These are phyloP conservation scores for Debaryomycetaceae sp. DNA, from an alignment of 1,139 yeast species.

Conservation along the genomic window DNA sequence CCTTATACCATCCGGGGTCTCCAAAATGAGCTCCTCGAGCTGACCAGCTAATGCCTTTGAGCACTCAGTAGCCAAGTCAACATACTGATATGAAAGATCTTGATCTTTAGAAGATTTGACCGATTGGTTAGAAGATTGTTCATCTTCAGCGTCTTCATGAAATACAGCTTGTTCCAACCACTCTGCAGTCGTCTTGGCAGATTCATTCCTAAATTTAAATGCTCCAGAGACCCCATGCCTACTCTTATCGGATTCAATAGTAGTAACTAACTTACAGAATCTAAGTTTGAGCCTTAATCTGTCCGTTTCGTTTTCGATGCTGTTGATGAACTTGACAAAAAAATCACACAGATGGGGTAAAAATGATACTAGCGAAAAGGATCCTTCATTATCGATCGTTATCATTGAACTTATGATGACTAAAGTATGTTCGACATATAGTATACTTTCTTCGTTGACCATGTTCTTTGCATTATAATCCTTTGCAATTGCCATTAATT, in stretches of 20 bases:
- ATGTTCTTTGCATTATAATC: slow-evolving; percentile 23
- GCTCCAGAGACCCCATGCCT: slow-evolving; percentile 53
- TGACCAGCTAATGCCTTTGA: slow-evolving; percentile 56
- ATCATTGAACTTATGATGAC: slow-evolving; percentile 39
- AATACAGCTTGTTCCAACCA: slow-evolving; percentile 66
- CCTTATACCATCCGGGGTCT: slow-evolving; percentile 58
- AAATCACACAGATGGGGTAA: slow-evolving; percentile 31
- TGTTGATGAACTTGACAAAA: slow-evolving; percentile 29
- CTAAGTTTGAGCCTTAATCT: slow-evolving; percentile 53
- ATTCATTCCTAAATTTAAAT: slow-evolving; percentile 53
- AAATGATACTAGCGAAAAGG: slow-evolving; percentile 33
- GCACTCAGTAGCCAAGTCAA: slow-evolving; percentile 67
- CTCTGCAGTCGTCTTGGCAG: slow-evolving; percentile 56
- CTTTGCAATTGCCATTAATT: slow-evolving; percentile 25
- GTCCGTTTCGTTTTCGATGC: slow-evolving; percentile 33
- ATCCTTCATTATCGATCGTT: slow-evolving; percentile 33
- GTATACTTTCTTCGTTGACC: slow-evolving; percentile 28
- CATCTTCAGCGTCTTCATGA: slow-evolving; percentile 17
- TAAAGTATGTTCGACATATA: slow-evolving; percentile 39
- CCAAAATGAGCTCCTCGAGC: slow-evolving; percentile 55
- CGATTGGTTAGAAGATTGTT: slow-evolving; percentile 6
- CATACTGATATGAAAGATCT: slow-evolving; percentile 53
- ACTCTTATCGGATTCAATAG: slow-evolving; percentile 42
- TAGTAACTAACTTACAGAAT: slow-evolving; percentile 53
- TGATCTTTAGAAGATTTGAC: slow-evolving; percentile 13